phyloP scores from a whole-genome alignment of 2,329 filamentous ascomycete genomes.

The Colletotrichum lupini region DNA sequence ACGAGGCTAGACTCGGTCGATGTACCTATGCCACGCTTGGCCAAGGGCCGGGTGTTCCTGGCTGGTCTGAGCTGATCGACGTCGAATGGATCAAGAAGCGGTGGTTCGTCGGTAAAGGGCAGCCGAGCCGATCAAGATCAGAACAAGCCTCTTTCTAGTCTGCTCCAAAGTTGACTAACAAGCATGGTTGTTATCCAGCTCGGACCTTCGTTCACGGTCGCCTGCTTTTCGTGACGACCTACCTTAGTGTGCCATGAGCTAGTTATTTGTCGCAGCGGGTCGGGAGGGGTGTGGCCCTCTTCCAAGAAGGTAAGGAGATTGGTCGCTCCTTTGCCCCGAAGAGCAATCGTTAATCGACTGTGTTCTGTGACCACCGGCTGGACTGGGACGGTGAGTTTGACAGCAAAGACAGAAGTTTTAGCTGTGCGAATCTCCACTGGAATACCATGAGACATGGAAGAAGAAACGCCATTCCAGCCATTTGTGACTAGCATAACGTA shows the following conservation, averaged over 20 bases:
- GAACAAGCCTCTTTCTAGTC: conserved; percentile 22
- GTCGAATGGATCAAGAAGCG: not conserved
- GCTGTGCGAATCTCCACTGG: not conserved
- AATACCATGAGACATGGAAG: conserved; percentile 11
- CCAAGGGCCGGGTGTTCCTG: conserved; percentile 22
- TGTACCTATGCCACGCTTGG: conserved; percentile 5
- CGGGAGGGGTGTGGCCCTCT: not conserved
- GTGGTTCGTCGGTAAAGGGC: conserved; percentile 4
- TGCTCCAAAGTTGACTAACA: not conserved
- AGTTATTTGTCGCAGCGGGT: not conserved
- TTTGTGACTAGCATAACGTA: conserved; percentile 11
- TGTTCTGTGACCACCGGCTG: not conserved
- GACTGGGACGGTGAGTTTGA: not conserved
- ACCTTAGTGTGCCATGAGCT: not conserved
- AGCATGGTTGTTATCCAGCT: not conserved
- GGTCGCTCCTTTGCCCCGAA: conserved; percentile 8
- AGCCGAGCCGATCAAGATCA: conserved; percentile 30
- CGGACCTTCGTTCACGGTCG: conserved; percentile 10
- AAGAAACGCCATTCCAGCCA: conserved; percentile 26
- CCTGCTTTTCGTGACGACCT: not conserved
- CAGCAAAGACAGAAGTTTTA: conserved; percentile 12
- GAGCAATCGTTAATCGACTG: not conserved
- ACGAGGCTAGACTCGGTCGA: not conserved
- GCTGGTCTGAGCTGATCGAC: conserved; percentile 16
- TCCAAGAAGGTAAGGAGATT: not conserved